Evolutionary conservation across 257 asterid genomes (phyloP).

Genomic region (Solanum commersonii): DNA sequence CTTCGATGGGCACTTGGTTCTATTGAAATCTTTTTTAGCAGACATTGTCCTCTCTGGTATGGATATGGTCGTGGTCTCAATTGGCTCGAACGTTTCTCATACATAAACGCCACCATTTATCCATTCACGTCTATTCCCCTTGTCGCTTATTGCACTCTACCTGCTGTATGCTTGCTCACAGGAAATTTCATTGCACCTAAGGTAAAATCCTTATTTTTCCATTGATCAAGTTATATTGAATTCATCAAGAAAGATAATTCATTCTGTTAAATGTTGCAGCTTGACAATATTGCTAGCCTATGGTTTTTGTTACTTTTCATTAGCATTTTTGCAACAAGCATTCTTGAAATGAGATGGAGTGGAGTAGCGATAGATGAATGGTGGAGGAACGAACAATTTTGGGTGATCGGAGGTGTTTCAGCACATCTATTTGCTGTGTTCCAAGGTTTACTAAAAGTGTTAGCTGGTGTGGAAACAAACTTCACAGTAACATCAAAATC

Average conservation of each 20-base stretch:
- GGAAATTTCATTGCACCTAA: constrained; percentile 20
- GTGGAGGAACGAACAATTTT: constrained; percentile 36
- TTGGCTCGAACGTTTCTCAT: constrained; percentile 17
- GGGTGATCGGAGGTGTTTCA: constrained; percentile 33
- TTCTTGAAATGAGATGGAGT: constrained; percentile 32
- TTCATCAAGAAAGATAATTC: not conserved
- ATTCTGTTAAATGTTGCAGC: constrained; percentile 2
- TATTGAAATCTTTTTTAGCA: constrained; percentile 18
- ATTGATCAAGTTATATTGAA: not conserved
- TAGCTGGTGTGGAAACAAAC: constrained; percentile 22
- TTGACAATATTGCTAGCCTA: constrained; percentile 12
- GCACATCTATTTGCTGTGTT: constrained; percentile 29
- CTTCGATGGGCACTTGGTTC: constrained; percentile 32
- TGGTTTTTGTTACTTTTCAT: constrained; percentile 26
- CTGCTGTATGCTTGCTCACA: constrained; percentile 20
- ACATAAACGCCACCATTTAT: constrained; percentile 17
- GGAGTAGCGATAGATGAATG: constrained; percentile 24
- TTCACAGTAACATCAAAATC: constrained; percentile 23
- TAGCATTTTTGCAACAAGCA: constrained; percentile 18
- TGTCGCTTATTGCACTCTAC: constrained; percentile 17
- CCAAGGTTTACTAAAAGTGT: constrained; percentile 17
- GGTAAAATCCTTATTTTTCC: not conserved
- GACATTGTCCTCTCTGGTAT: constrained; percentile 24
- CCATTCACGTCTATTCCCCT: constrained; percentile 22
- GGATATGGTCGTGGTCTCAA: constrained; percentile 23